Evolutionary conservation across 768 basidiomycete genomes (phyloP).

Genomic region (Cantharellus anzutake): DNA sequence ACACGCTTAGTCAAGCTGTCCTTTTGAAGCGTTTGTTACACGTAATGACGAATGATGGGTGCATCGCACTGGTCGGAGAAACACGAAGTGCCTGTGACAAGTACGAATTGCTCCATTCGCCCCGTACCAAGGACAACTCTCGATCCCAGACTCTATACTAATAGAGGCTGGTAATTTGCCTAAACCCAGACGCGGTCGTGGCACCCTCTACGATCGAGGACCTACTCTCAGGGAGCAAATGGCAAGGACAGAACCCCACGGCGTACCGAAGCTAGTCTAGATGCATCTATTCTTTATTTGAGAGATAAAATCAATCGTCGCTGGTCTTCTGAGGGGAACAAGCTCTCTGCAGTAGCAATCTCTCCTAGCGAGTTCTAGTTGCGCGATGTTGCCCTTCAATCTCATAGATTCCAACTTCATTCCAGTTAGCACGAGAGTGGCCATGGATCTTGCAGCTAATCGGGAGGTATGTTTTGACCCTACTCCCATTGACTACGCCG

Average conservation of each 20-base stretch:
- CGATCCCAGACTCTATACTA: too few species aligned
- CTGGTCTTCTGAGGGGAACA: neutral
- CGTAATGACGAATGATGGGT: neutral
- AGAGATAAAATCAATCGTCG: slow-evolving; percentile 3
- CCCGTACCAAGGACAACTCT: neutral
- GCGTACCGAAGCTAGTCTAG: slow-evolving; percentile 8
- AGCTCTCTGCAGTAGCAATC: slow-evolving; percentile 1
- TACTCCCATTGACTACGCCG: slow-evolving; percentile 8
- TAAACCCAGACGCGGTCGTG: neutral
- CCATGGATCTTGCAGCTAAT: neutral
- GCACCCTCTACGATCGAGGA: neutral
- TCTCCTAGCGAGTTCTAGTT: slow-evolving; percentile 5
- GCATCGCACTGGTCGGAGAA: slow-evolving; percentile 6
- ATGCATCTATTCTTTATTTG: slow-evolving; percentile 5
- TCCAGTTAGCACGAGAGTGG: slow-evolving; percentile 7
- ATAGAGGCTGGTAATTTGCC: too few species aligned
- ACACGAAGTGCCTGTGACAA: slow-evolving; percentile 4
- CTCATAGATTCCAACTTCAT: neutral
- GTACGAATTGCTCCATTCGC: slow-evolving; percentile 1
- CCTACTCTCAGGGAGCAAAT: neutral
- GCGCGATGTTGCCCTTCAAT: neutral
- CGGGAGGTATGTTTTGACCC: slow-evolving; percentile 5
- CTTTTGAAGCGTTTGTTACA: slow-evolving; percentile 6
- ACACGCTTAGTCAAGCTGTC: slow-evolving; percentile 8
- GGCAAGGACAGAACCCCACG: neutral